Base-by-base conservation (phyloP, 2,329 filamentous ascomycete species). In the Ophiocordyceps polyrhachis-furcata region DNA sequence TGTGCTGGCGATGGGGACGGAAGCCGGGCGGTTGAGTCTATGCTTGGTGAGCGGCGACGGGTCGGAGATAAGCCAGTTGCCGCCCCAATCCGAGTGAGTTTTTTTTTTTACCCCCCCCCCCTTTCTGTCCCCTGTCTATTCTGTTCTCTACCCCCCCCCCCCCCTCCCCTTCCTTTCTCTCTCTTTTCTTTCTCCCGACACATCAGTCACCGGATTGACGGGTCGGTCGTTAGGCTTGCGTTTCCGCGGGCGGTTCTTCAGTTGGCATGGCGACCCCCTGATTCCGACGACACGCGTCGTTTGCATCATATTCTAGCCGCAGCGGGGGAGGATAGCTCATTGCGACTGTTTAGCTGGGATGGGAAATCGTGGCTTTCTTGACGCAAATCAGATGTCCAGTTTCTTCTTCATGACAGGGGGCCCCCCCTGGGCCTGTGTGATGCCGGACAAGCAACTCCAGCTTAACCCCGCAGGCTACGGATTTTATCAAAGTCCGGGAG, bases 221-320 rank as follows among this genome's bases (percentile, higher is more conserved):
- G 21, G 6, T 46, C 23, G 4, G 3, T 5, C n/a, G 15, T 42
- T 45, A 62, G 60, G 31, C 49, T 58, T 37, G 52, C 48, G 42
- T 70, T 82, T 1, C 77, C 79, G 21, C 82, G 73, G 55, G 62
- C 79, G 2, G 70, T 85, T 20, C 70, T 76, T 21, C 78, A 82
- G 56, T 63, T 88, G 32, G 69, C 78, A 8, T 88, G 83, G 83
- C 70, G 76, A 49, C 81, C 81, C 5, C 49, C 52, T 1, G 41
- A 43, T 3, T 48, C 48, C n/a, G 49, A 57, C 25, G 55, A 58
- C 13, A 49, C 57, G 17, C 56, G 53, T 40, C 47, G 49, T 19
- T 43, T 48, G 35, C 53, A 54, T 37, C 53, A 54, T 37, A 64
- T 71, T 50, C 55, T 76, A 23, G 73, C 71, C 5, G 58, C 76